These are phyloP conservation scores for Salix purpurea DNA, from an alignment of 345 rosid genomes.

Conservation along the genomic window DNA sequence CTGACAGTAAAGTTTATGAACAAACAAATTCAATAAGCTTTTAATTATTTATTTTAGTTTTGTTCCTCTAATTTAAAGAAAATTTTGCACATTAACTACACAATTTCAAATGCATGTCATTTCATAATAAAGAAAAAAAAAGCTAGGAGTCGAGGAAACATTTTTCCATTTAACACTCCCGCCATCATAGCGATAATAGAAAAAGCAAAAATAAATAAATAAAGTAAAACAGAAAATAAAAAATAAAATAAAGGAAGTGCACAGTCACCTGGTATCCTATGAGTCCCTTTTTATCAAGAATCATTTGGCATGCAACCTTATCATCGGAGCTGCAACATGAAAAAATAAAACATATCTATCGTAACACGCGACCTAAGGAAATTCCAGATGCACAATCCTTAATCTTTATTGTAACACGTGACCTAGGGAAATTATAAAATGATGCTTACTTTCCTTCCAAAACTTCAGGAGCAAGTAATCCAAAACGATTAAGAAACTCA, in stretches of 20 bases:
- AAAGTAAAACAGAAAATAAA: neutral
- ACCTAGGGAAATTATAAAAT: neutral
- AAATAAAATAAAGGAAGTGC: neutral
- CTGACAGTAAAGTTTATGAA: no score
- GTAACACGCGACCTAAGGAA: neutral
- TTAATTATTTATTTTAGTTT: no score
- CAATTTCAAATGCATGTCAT: no score
- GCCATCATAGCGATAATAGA: no score
- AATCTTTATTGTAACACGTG: neutral
- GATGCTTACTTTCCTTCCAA: conserved; percentile 73
- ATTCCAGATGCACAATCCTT: neutral
- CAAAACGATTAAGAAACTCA: conserved; percentile 90
- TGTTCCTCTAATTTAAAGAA: no score
- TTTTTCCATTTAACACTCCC: no score
- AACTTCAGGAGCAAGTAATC: conserved; percentile 88
- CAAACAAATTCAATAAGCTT: no score
- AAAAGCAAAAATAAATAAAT: no score
- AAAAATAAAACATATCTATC: neutral
- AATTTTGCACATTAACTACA: no score
- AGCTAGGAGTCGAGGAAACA: no score
- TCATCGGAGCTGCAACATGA: conserved; percentile 65
- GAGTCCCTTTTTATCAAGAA: conserved; percentile 78
- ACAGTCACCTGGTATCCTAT: conserved; percentile 78
- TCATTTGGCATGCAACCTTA: conserved; percentile 75
- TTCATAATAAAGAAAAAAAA: no score